These are phyloP conservation scores for Heterobasidion irregulare DNA, from an alignment of 1,284 basidiomycete species.

Conservation along the genomic window DNA sequence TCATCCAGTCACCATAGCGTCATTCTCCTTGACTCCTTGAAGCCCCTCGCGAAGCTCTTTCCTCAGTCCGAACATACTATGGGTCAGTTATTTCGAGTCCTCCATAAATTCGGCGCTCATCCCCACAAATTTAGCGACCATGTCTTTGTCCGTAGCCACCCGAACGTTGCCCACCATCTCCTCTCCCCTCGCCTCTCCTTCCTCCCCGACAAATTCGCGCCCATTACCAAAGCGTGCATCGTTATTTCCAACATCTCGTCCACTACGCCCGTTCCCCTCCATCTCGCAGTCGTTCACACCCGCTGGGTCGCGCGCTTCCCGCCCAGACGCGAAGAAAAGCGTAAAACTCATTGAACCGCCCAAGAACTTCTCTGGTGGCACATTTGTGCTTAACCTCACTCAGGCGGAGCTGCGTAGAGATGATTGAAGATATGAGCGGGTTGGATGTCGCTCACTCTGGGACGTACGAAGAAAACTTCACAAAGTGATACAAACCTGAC, in stretches of 20 bases:
- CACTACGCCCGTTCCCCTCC: conserved; percentile 66
- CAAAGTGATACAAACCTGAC: no score
- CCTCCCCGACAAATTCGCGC: conserved; percentile 20
- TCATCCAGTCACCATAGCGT: conserved; percentile 12
- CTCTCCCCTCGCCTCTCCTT: conserved; percentile 41
- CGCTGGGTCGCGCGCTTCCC: background rate
- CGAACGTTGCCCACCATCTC: conserved; percentile 9
- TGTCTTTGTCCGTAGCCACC: conserved; percentile 6
- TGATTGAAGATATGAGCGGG: conserved; percentile 27
- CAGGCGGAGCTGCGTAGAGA: conserved; percentile 73
- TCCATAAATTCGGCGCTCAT: background rate
- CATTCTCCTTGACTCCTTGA: conserved; percentile 10
- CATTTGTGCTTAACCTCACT: conserved; percentile 69
- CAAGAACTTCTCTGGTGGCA: conserved; percentile 46
- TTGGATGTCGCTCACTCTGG: no score
- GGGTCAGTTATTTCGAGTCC: background rate
- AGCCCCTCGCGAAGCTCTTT: no score
- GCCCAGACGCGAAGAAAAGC: conserved; percentile 27
- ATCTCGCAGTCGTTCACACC: conserved; percentile 27
- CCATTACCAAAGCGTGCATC: conserved; percentile 32
- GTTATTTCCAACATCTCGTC: conserved; percentile 60
- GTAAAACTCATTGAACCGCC: conserved; percentile 74
- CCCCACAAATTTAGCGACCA: background rate
- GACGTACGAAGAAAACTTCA: no score
- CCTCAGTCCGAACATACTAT: no score